A percentile compares a stretch with the other conserved stretches of the same genome.
phyloP scores from a whole-genome alignment of 1,139 yeast species.

The Taiozyma sp. region DNA sequence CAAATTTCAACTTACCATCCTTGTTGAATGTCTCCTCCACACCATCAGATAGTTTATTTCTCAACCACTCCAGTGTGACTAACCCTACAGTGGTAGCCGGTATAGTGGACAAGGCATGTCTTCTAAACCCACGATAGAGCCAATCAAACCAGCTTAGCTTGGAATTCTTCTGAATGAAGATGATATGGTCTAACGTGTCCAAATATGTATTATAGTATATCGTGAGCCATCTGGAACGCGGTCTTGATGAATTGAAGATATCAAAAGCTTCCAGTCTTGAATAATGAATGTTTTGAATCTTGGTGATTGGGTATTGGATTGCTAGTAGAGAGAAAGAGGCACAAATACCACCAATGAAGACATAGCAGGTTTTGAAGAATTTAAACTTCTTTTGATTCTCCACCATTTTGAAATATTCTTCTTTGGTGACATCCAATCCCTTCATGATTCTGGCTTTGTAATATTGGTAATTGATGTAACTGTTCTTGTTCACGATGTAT shows the following conservation, averaged over 20 bases:
- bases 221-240: slow-evolving; percentile 18
- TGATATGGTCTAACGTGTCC: slow-evolving; percentile 63
- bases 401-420: slow-evolving; percentile 23
- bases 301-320: slow-evolving; percentile 79
- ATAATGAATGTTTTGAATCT: slow-evolving; percentile 75
- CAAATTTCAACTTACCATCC: not conserved
- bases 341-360: slow-evolving; percentile 82
- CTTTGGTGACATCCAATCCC: slow-evolving; percentile 2
- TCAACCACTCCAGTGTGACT: slow-evolving; percentile 77
- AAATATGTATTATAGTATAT: slow-evolving; percentile 61
- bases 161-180: slow-evolving; percentile 49
- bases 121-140: slow-evolving; percentile 72
- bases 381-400: slow-evolving; percentile 28
- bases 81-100: slow-evolving; percentile 89
- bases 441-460: slow-evolving; percentile 14
- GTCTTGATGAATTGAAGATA: slow-evolving; percentile 43
- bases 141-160: slow-evolving; percentile 56
- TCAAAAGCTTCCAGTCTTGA: slow-evolving; percentile 79
- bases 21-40: not conserved
- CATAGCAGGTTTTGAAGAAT: slow-evolving; percentile 62
- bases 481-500: slow-evolving; percentile 38
- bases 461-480: slow-evolving; percentile 16
- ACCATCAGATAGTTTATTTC: slow-evolving; percentile 37
- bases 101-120: slow-evolving; percentile 69
- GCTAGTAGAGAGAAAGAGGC: slow-evolving; percentile 77